Conservation (phyloP, 2,329 filamentous ascomycete species). For the Fusarium sp. region DNA sequence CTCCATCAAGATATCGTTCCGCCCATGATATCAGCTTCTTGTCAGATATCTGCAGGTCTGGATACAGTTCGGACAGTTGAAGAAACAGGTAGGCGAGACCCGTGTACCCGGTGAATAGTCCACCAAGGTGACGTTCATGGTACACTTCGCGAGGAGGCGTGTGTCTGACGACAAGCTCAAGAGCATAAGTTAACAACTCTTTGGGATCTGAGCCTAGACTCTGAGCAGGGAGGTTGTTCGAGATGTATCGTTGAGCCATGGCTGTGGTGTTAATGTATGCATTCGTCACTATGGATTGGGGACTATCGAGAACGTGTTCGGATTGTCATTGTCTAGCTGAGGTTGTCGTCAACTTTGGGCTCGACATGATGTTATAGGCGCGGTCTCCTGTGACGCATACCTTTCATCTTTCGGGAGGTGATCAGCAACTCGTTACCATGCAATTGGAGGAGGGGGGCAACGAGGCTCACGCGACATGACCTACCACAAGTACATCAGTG, state of each 20-base stretch:
- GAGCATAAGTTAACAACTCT: slow-evolving; percentile 49
- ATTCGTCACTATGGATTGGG: slow-evolving; percentile 4
- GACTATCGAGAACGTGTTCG: slow-evolving; percentile 5
- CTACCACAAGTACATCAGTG: slow-evolving; percentile 19
- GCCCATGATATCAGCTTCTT: slow-evolving; percentile 61
- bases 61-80: slow-evolving; percentile 58
- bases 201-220: slow-evolving; percentile 45
- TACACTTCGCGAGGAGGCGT: slow-evolving; percentile 54
- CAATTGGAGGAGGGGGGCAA: slow-evolving; percentile 31
- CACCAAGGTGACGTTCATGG: slow-evolving; percentile 53
- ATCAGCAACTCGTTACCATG: slow-evolving; percentile 33
- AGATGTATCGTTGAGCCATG: slow-evolving; percentile 51
- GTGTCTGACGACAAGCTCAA: slow-evolving; percentile 53
- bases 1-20: slow-evolving; percentile 59
- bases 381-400: slow-evolving; percentile 37
- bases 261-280: not conserved
- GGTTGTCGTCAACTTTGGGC: slow-evolving; percentile 22
- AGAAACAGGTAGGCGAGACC: slow-evolving; percentile 68
- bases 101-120: slow-evolving; percentile 66
- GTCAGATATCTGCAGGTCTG: slow-evolving; percentile 57
- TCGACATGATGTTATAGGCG: slow-evolving; percentile 28
- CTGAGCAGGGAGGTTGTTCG: slow-evolving; percentile 51
- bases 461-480: slow-evolving; percentile 35
- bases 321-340: slow-evolving; percentile 15
- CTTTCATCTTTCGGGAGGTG: slow-evolving; percentile 36